Evolutionary conservation across 1,284 basidiomycete genomes (phyloP).

Genomic region (Irpex sp.): DNA sequence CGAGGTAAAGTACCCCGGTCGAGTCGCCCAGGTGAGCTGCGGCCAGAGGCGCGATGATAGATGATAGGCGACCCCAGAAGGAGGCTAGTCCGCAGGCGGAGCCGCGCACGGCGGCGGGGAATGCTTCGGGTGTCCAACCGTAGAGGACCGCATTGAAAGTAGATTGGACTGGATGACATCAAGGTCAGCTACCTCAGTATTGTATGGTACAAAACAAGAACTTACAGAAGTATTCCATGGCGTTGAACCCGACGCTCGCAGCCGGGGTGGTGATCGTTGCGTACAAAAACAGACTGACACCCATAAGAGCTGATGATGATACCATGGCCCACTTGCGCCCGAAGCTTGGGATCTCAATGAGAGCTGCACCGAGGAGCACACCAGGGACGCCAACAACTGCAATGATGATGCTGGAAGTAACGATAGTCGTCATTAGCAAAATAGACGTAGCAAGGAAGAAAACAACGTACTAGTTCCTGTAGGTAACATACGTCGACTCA

Average conservation of each 20-base stretch:
- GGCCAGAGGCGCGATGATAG: slow-evolving; percentile 12
- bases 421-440: not conserved
- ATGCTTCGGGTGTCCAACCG: slow-evolving; percentile 17
- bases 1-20: slow-evolving; percentile 14
- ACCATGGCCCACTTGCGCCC: slow-evolving; percentile 14
- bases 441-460: not conserved
- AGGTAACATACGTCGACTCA: not conserved
- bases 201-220: not conserved
- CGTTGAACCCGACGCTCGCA: slow-evolving; percentile 15
- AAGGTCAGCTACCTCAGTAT: not conserved
- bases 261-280: slow-evolving; percentile 7
- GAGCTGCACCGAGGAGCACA: slow-evolving; percentile 11
- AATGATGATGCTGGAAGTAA: slow-evolving; percentile 8
- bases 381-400: slow-evolving; percentile 12
- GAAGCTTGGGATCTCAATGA: slow-evolving; percentile 11
- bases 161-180: slow-evolving; percentile 6
- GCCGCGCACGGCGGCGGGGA: slow-evolving; percentile 16
- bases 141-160: slow-evolving; percentile 17
- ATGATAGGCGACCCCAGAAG: slow-evolving; percentile 13
- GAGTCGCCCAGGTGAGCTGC: slow-evolving; percentile 9
- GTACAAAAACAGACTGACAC: slow-evolving; percentile 10
- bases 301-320: slow-evolving; percentile 8
- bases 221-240: slow-evolving; percentile 17
- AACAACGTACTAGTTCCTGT: slow-evolving; percentile 12
- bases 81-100: slow-evolving; percentile 15